Percentiles rank a stretch among this genome's conserved stretches.
Evolutionary conservation across 2,329 filamentous ascomycete species (phyloP).

Genomic region (Pezicula neosporulosa): DNA sequence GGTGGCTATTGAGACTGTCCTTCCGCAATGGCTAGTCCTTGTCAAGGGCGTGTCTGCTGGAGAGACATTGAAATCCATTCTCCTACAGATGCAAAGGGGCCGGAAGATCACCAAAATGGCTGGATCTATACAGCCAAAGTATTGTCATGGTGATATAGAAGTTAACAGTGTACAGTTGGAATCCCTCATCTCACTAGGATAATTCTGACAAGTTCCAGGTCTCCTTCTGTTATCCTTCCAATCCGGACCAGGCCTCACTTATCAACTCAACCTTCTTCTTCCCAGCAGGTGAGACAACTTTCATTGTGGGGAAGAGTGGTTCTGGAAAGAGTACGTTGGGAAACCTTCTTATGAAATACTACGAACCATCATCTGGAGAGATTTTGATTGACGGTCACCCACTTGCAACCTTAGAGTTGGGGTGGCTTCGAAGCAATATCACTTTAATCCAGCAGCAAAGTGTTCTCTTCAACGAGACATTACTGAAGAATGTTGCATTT

Average conservation of each 20-base stretch:
- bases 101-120: conserved; percentile 25
- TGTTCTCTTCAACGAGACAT: conserved; percentile 75
- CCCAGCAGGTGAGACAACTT: conserved; percentile 67
- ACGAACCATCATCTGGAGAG: conserved; percentile 60
- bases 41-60: conserved; percentile 78
- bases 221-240: conserved; percentile 78
- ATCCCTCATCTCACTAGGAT: not conserved
- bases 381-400: conserved; percentile 66
- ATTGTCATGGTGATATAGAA: conserved; percentile 65
- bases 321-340: conserved; percentile 90
- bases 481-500: conserved; percentile 75
- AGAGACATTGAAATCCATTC: conserved; percentile 51
- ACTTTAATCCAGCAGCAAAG: conserved; percentile 81
- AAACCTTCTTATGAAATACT: conserved; percentile 76
- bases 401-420: conserved; percentile 57
- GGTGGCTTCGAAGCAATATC: conserved; percentile 75
- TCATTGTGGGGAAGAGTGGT: conserved; percentile 81
- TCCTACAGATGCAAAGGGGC: conserved; percentile 28
- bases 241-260: conserved; percentile 57
- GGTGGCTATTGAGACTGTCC: conserved; percentile 68
- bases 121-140: conserved; percentile 29
- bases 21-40: conserved; percentile 74
- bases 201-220: conserved; percentile 46
- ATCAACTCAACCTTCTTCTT: conserved; percentile 65
- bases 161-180: conserved; percentile 58